Base-by-base conservation (phyloP, 1,139 yeast genomes). In the Debaryomycetaceae sp. region DNA sequence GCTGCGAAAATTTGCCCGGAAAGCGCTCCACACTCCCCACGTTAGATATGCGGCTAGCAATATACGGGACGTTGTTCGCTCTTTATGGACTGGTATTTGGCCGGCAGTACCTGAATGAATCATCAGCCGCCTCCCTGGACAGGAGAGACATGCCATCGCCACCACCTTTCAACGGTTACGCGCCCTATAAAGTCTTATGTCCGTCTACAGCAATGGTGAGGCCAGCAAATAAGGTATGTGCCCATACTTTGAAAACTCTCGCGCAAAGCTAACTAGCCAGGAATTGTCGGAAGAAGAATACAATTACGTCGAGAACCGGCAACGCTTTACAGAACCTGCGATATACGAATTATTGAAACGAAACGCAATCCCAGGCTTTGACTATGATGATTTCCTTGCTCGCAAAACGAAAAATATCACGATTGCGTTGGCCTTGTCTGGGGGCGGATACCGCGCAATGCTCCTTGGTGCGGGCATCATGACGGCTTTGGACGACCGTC, bases 381-480 rank as follows among this genome's bases (percentile, higher is more conserved):
- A 63, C 34, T 39, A 49, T 13, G 41, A 47, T 4, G 22, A 32
- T 4, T 54, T 50, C 30, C 30, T 38, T 23, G 5, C 20, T 1
- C 22, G 27, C 1, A 37, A 39, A 19, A 32, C 46, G 3, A 47
- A 47, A 22, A 56, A 66, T 1, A 55, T 63, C 0, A 52, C 45
- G 6, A 56, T 75, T 11, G 79, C 76, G 0, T 36, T 77, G 7
- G 75, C 81, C 0, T 47, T 79, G 18, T 77, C 86, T 4, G 90
- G 90, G 4, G 90, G 90, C 8, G 85, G 86, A 0, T 77, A 73
- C 40, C 53, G 87, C 34, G 69, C 87, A 1, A 69, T 79, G 73
- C 45, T 79, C 10, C 63, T 68, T 3, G 80, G 79, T 2, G 78
- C 78, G 2, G 90, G 90, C 1, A 61, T 68, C 12, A 32, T 77